phyloP scores from a whole-genome alignment of 805 yeast species.

The Nakazawaea peltata region DNA sequence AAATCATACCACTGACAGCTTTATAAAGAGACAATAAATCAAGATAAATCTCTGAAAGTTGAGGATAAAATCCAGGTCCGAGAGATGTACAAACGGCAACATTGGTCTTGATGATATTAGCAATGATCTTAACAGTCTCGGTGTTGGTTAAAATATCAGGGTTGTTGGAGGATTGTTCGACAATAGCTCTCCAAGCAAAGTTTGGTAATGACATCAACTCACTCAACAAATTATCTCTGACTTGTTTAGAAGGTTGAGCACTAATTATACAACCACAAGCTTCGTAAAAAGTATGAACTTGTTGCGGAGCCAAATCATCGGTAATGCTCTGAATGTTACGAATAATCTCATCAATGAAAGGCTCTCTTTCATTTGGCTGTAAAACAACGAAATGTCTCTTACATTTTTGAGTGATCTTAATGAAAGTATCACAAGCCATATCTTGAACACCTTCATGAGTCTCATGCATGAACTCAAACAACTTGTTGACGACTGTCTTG shows the following conservation, averaged over 20 bases:
- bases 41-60: conserved; percentile 76
- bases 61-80: conserved; percentile 87
- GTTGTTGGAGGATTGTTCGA: conserved; percentile 76
- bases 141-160: conserved; percentile 67
- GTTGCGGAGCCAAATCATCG: conserved; percentile 92
- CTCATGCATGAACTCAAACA: conserved; percentile 98
- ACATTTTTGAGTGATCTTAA: conserved; percentile 91
- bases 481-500: conserved; percentile 90
- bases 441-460: conserved; percentile 99
- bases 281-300: conserved; percentile 94
- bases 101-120: conserved; percentile 90
- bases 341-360: conserved; percentile 87
- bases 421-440: conserved; percentile 99
- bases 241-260: conserved; percentile 67
- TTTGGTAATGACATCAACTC: conserved; percentile 90
- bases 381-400: conserved; percentile 88
- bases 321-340: conserved; percentile 78
- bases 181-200: conserved; percentile 88
- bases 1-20: conserved; percentile 83
- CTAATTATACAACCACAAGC: conserved; percentile 93
- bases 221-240: conserved; percentile 61
- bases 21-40: conserved; percentile 86
- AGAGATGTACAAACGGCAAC: conserved; percentile 92
- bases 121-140: conserved; percentile 86
- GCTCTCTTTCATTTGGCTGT: conserved; percentile 80